Base-by-base conservation (phyloP, 345 rosid species). In the Murraya koenigii region DNA sequence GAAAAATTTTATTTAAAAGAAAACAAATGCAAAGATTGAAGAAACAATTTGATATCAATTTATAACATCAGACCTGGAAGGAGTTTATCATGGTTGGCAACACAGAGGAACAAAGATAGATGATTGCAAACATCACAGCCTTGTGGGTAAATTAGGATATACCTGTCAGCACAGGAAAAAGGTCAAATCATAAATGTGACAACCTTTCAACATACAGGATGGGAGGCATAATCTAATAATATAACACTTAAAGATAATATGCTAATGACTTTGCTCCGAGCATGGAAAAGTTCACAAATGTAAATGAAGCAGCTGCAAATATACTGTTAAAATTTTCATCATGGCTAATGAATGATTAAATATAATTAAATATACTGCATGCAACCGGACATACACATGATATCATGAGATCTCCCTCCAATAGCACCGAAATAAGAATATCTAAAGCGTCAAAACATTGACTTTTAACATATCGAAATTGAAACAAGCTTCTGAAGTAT, bases 121-220 rank as follows among this genome's bases (percentile, higher is more conserved):
- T 95, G 93, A 86, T 95, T 92, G 87, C 88, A 87, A 76, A 90
- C 99, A 75, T 93, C 98, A 84, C 97, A 90, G 36, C 94, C 97
- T 78, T 90, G 95, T 60, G 99, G 99, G 80, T 95, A 92, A 41
- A 93, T 92, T 83, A 92, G 80, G 59, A 95, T 92, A 83, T 91
- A 93, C 99, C 98, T 95, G 85, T 79, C 72, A 85, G 68, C 75
- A 79, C 38, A 67, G 77, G 26, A 77, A 76, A 63, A 20, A 4
- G 10, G 23, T 28, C 47, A 72, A 76, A 80, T 61, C 67, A 30
- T 65, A 79, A 74, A 39, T 63, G 39, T 28, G 19, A 10, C 25
- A 22, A 70, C 61, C 54, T 70, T 63, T 66, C 66, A 66, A 75
- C 41, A 49, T 23, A 15, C 25, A 23, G 26, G 65, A 36, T 23